phyloP scores from a whole-genome alignment of 2,329 filamentous ascomycete species.

The Colletotrichum tabaci region DNA sequence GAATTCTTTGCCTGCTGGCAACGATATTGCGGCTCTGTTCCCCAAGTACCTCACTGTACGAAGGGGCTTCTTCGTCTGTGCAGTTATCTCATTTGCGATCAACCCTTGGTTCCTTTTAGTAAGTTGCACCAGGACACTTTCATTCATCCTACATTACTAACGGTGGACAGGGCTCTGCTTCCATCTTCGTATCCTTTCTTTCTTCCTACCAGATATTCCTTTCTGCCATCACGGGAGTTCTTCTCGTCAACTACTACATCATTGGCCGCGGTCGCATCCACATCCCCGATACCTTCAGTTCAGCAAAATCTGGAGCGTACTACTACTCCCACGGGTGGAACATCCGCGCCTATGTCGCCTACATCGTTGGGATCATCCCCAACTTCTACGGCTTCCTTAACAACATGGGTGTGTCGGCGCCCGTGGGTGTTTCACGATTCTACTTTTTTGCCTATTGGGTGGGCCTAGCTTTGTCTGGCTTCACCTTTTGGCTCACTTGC shows the following conservation, averaged over 20 bases:
- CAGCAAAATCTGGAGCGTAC: conserved; percentile 31
- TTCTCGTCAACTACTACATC: conserved; percentile 54
- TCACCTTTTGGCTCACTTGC: conserved; percentile 45
- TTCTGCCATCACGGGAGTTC: conserved; percentile 57
- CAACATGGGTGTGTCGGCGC: conserved; percentile 56
- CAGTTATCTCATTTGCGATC: conserved; percentile 53
- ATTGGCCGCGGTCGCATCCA: conserved; percentile 53
- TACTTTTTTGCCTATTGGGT: conserved; percentile 72
- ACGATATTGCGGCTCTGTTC: conserved; percentile 57
- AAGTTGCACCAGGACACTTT: conserved; percentile 53
- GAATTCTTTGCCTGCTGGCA: conserved; percentile 58
- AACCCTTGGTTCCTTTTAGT: conserved; percentile 57
- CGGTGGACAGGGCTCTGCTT: conserved; percentile 49
- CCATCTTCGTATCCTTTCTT: conserved; percentile 55
- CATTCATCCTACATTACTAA: conserved; percentile 57
- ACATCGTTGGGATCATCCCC: conserved; percentile 53
- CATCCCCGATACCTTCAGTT: conserved; percentile 49
- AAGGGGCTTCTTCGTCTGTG: conserved; percentile 55
- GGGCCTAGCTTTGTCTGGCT: conserved; percentile 61
- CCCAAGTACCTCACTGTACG: conserved; percentile 57
- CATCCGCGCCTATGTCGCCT: conserved; percentile 42
- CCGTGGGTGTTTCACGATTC: conserved; percentile 56
- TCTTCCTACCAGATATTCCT: conserved; percentile 56
- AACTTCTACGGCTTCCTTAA: conserved; percentile 60
- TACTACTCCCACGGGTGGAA: conserved; percentile 39